Evolutionary conservation across 2,329 filamentous ascomycete genomes (phyloP), one percentile per base, ranked within the genome.

Genomic region (Aspergillus sp.): DNA sequence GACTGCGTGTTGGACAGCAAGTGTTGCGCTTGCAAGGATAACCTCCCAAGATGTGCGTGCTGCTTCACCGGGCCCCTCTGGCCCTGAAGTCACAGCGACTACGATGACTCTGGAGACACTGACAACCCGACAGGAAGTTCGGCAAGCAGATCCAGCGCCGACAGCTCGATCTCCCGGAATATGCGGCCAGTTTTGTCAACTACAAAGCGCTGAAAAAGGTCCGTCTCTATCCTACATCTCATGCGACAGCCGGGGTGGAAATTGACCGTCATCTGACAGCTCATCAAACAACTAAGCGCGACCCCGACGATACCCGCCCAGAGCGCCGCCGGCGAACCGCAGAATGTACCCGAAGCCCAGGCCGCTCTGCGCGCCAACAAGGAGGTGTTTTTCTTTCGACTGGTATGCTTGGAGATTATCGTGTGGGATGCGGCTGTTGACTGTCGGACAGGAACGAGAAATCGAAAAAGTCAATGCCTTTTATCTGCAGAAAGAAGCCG

Each of bases 121-220:
- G 38, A 14, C 11, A 23, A 44, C 49, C 5, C 5, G 3, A 52
- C 67, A 99, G 93, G 94, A 99, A 99, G 84, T 99, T 99, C 80
- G 94, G 94, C 75, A 99, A 99, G 81, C 91, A 97, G 73, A 96
- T 99, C 63, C 94, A 97, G 80, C 96, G 96, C 81, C 88, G 92
- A 72, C 94, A 99, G 82, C 89, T 99, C 68, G 94, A 99, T 74
- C 92, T 99, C 55, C 94, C 94, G 55, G 94, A 99, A 83, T 99
- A 99, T 87, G 93, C 94, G 57, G 91, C 93, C 60, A 97, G 92
- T 76, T 99, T 99, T 71, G 92, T 97, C 65, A 97, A 99, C 77
- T 99, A 99, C 81, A 99, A 99, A 78, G 92, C 91, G 55, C 81
- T 99, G 64, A 99, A 99, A 77, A 97, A 97, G 90, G 94, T 96